Base-by-base conservation (phyloP, 768 basidiomycete genomes). In the Lactarius vividus region DNA sequence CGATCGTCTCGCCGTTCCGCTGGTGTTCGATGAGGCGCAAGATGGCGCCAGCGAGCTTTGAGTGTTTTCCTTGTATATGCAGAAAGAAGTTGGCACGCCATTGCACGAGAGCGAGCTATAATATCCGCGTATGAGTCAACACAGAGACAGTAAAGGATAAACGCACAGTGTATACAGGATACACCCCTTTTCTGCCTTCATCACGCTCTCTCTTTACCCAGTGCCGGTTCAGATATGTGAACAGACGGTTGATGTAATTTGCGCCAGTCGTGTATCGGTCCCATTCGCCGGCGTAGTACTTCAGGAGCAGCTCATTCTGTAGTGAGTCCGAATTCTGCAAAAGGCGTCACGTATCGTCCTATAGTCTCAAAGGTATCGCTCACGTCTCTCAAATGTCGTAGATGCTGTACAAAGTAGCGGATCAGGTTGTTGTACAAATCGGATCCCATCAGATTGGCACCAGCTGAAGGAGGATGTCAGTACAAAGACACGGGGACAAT, bases 181-280 rank as follows among this genome's bases (percentile, higher is more conserved):
- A 98, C 26, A 98, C 91, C 52, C 88, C 90, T 77, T 93, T 96
- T 72, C 96, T 83, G 18, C 97, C 97, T 76, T 98, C 96, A 72
- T 98, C 96, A 73, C 96, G 87, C 75, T 99, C 97, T 60, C 96
- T 85, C 80, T 96, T 96, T 53, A 99, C 96, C 97, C 97, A 99
- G 78, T 98, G 95, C 59, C 96, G 92, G 78, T 99, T 98, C 64
- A 99, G 84, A 79, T 98, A 98, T 2, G 94, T 96, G 81, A 98
- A 98, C 40, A 99, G 79, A 63, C 96, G 90, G 75, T 98, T 96
- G 78, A 98, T 94, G 75, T 97, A 98, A 74, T 92, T 94, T 1
- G 96, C 96, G 56, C 96, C 96, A 2, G 89, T 96, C 0, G 97
- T 99, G 79, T 98, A 98, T 53, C 95, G 84, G 72, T 92, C 90